Evolutionary conservation across 345 rosid genomes (phyloP).

Genomic region (Murraya paniculata): DNA sequence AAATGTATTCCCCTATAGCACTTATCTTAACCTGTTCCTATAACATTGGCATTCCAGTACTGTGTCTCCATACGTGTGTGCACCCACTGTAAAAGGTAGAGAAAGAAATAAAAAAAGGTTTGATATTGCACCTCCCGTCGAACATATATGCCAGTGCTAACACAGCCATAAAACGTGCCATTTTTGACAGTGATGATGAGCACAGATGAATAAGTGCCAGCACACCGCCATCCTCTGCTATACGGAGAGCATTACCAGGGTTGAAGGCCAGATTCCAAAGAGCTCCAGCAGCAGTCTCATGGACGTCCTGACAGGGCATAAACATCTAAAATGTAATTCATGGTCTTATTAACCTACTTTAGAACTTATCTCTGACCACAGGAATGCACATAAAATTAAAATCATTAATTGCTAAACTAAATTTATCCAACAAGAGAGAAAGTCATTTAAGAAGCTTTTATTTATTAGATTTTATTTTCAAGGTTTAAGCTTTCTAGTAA

Average conservation of each 20-base stretch:
- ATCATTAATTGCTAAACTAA: neutral
- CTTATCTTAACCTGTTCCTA: neutral
- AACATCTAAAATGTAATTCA: neutral
- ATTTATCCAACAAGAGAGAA: neutral
- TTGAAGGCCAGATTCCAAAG: constrained; percentile 47
- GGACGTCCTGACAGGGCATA: constrained; percentile 37
- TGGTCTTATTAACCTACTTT: neutral
- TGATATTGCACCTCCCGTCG: constrained; percentile 32
- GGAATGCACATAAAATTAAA: neutral
- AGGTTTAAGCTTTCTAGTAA: neutral
- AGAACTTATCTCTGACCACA: neutral
- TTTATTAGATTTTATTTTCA: neutral
- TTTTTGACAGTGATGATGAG: constrained; percentile 37
- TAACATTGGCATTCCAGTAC: neutral
- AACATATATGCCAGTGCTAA: constrained; percentile 41
- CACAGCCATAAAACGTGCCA: constrained; percentile 49
- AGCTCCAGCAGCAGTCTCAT: constrained; percentile 55
- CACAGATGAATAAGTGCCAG: constrained; percentile 37
- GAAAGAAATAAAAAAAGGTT: neutral
- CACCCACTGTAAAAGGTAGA: neutral
- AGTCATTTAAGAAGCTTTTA: neutral
- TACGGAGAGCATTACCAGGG: constrained; percentile 37
- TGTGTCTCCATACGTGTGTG: neutral
- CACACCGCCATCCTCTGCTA: constrained; percentile 42
- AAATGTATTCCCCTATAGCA: neutral